phyloP scores from a whole-genome alignment of 2,329 filamentous ascomycete genomes.

The Epicoccum nigrum region DNA sequence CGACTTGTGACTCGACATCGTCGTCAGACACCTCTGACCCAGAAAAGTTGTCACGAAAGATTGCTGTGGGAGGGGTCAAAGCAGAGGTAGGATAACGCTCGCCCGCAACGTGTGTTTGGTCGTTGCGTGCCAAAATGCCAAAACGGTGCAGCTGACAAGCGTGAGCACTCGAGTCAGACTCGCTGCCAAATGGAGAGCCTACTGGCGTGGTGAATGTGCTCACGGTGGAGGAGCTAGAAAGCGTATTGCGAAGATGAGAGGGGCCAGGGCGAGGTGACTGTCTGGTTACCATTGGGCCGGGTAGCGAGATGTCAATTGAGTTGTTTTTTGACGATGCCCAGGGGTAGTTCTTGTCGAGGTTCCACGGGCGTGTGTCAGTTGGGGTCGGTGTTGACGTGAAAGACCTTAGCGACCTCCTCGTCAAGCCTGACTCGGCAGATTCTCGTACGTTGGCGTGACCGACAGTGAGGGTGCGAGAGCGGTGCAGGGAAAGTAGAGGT shows the following conservation, averaged over 20 bases:
- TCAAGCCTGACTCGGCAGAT: slow-evolving; percentile 29
- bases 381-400: slow-evolving; percentile 30
- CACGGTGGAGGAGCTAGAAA: slow-evolving; percentile 33
- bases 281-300: slow-evolving; percentile 36
- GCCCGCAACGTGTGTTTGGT: slow-evolving; percentile 48
- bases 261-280: slow-evolving; percentile 39
- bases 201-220: slow-evolving; percentile 29
- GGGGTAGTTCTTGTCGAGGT: slow-evolving; percentile 55
- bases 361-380: slow-evolving; percentile 54
- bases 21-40: slow-evolving; percentile 37
- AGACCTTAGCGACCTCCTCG: slow-evolving; percentile 37
- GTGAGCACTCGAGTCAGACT: slow-evolving; percentile 21
- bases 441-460: slow-evolving; percentile 22
- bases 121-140: slow-evolving; percentile 32
- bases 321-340: slow-evolving; percentile 49
- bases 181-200: slow-evolving; percentile 21
- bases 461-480: slow-evolving; percentile 31
- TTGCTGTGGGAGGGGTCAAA: slow-evolving; percentile 49
- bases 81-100: slow-evolving; percentile 58
- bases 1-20: slow-evolving; percentile 25
- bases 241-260: slow-evolving; percentile 38
- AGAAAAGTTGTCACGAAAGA: slow-evolving; percentile 34
- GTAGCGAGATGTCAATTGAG: slow-evolving; percentile 50
- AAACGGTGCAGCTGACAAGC: slow-evolving; percentile 25
- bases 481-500: slow-evolving; percentile 31